phyloP scores from a whole-genome alignment of 2,329 filamentous ascomycete genomes.

The Seiridium unicorne region DNA sequence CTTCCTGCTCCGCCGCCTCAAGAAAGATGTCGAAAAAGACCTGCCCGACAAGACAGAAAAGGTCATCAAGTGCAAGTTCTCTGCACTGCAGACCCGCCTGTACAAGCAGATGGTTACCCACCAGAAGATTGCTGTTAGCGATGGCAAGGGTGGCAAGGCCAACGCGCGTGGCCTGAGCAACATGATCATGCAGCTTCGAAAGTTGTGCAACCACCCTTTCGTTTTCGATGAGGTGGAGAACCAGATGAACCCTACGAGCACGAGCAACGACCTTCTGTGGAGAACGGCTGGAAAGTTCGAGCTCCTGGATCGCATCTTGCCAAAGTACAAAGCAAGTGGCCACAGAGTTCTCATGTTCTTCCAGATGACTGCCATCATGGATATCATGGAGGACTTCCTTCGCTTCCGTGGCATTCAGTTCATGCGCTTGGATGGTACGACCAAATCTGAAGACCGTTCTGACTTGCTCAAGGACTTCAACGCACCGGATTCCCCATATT shows the following conservation, averaged over 20 bases:
- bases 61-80: conserved; percentile 99
- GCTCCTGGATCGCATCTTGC: conserved; percentile 84
- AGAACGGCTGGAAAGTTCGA: conserved; percentile 97
- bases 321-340: conserved; percentile 87
- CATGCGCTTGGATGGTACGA: conserved; percentile 91
- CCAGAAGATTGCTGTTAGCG: conserved; percentile 91
- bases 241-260: conserved; percentile 87
- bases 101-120: conserved; percentile 98
- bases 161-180: conserved; percentile 94
- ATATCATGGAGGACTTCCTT: conserved; percentile 99
- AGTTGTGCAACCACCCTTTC: conserved; percentile 98
- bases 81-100: conserved; percentile 84
- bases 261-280: conserved; percentile 93
- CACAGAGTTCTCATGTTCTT: conserved; percentile 99
- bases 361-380: conserved; percentile 99
- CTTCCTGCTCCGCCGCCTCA: conserved; percentile 95
- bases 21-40: conserved; percentile 99
- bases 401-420: conserved; percentile 81
- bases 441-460: conserved; percentile 95
- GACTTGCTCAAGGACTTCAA: conserved; percentile 90
- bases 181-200: conserved; percentile 99
- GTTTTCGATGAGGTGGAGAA: conserved; percentile 98
- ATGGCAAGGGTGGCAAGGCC: conserved; percentile 93
- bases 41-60: conserved; percentile 98
- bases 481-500: conserved; percentile 84